Evolutionary conservation across 768 basidiomycete species (phyloP), one percentile per base, ranked within the genome.

Genomic region (Pleurotus pulmonarius): DNA sequence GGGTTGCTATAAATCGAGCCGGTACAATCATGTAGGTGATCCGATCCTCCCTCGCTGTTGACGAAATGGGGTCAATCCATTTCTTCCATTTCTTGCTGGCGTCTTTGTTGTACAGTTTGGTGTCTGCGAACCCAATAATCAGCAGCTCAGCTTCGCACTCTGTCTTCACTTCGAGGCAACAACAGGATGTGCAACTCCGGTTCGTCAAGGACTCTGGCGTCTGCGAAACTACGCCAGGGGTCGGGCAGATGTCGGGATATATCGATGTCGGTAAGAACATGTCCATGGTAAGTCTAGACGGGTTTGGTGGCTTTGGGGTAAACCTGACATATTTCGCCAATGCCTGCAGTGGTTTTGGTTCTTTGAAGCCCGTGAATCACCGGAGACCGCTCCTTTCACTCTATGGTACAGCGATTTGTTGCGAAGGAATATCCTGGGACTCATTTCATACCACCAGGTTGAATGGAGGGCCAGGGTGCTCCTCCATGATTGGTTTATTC

Each of bases 281-380:
- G 77, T 83, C 82, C 0, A 81, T 83, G 79, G 83, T 83, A 46
- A 56, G 72, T 59, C 15, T 29, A 13, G 2, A 44, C 15, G 3
- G 29, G 20, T 16, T n/a, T 38, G 29, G 37, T 11, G 4, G 37
- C 15, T 13, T 49, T 16, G 20, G 9, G 6, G 8, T 22, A 22
- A 39, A n/a, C 7, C 39, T 40, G 15, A n/a, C 26, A 34, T 38
- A 55, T 29, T 34, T 24, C 6, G 29, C 11, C 29, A 34, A 34
- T 34, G 41, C 12, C 3, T 53, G n/a, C 53, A 86, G 85, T 87
- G 83, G 83, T 88, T 87, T 63, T 88, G 86, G 83, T 88, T 87
- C 67, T 88, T 88, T 53, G 87, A 83, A 59, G 77, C 86, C 2
- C 76, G 87, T 12, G 68, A 80, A 26, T 70, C 74, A 2, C 83